Conservation (phyloP, 495 filamentous ascomycete species). For the Opeltia flavorubescens region DNA sequence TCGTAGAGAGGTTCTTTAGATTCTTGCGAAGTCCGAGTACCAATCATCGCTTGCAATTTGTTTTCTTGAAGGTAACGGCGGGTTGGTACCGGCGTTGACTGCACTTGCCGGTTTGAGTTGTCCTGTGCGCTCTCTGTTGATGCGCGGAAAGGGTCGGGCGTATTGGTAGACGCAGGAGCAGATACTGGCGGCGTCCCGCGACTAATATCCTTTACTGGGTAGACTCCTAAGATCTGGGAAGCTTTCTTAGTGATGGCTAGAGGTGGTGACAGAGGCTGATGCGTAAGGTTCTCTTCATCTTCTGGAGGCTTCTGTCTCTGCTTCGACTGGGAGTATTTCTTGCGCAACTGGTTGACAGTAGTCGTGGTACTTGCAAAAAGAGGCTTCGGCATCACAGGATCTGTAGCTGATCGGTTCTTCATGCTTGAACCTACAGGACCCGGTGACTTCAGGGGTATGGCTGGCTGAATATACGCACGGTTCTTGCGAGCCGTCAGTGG, state of each 20-base stretch:
- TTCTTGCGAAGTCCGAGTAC: background rate
- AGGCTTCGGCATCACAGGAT: conserved; percentile 10
- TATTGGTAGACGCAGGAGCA: conserved; percentile 2
- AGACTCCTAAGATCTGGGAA: conserved; percentile 8
- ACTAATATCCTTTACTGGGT: background rate
- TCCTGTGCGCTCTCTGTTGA: conserved; percentile 1
- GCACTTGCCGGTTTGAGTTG: conserved; percentile 4
- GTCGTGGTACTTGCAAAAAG: conserved; percentile 9
- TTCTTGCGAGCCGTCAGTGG: conserved; percentile 1
- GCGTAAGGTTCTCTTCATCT: background rate
- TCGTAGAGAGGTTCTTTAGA: background rate
- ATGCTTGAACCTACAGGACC: background rate
- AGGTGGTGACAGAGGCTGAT: background rate
- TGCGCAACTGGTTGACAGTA: conserved; percentile 12
- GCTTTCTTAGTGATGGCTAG: conserved; percentile 4
- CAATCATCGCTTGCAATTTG: background rate
- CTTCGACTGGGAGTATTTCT: conserved; percentile 16
- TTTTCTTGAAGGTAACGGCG: conserved; percentile 12
- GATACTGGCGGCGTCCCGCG: conserved; percentile 5
- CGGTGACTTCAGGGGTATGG: conserved; percentile 7
- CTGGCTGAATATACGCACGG: conserved; percentile 12
- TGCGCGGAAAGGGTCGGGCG: conserved; percentile 1
- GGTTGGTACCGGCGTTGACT: conserved; percentile 12
- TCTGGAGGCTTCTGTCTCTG: background rate
- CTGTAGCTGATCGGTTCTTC: conserved; percentile 14